A percentile compares a stretch with the other conserved stretches of the same genome.
Conservation (phyloP, 2,329 filamentous ascomycete genomes). For the Aureobasidium pullulans region DNA sequence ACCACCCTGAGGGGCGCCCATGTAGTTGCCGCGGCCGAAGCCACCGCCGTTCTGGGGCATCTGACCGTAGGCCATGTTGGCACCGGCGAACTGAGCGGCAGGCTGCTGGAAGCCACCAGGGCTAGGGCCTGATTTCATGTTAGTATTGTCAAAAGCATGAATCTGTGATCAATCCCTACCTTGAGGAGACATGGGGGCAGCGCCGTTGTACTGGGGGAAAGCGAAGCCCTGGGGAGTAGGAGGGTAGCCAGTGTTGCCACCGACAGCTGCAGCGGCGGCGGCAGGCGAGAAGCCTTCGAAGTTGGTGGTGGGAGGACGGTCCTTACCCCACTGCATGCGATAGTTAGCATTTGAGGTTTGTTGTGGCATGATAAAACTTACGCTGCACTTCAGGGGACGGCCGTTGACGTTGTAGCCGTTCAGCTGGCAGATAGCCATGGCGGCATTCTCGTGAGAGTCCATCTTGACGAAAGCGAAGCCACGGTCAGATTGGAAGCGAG, state of each 20-base stretch:
- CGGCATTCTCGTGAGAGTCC: conserved; percentile 96
- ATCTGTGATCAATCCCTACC: conserved; percentile 31
- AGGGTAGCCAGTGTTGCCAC: conserved; percentile 57
- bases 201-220: conserved; percentile 91
- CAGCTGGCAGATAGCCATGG: conserved; percentile 96
- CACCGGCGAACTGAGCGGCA: conserved; percentile 56
- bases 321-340: conserved; percentile 82
- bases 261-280: conserved; percentile 55
- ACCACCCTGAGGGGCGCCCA: conserved; percentile 45
- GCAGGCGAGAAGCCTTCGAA: conserved; percentile 80
- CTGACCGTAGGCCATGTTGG: conserved; percentile 46
- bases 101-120: conserved; percentile 45
- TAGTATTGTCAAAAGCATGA: conserved; percentile 20
- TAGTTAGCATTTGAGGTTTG: conserved; percentile 20
- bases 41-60: conserved; percentile 65
- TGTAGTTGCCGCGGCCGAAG: conserved; percentile 66
- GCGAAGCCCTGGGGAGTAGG: conserved; percentile 68
- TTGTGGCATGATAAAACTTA: conserved; percentile 49
- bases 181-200: conserved; percentile 55
- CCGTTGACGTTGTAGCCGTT: conserved; percentile 98
- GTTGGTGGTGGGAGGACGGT: conserved; percentile 79
- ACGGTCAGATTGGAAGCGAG: conserved; percentile 93
- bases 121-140: conserved; percentile 21
- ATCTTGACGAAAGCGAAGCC: conserved; percentile 99
- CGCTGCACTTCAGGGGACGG: conserved; percentile 93